A percentile compares a stretch with the other conserved stretches of the same genome.
phyloP scores from a whole-genome alignment of 768 basidiomycete genomes.

The Boletus subparvulus region DNA sequence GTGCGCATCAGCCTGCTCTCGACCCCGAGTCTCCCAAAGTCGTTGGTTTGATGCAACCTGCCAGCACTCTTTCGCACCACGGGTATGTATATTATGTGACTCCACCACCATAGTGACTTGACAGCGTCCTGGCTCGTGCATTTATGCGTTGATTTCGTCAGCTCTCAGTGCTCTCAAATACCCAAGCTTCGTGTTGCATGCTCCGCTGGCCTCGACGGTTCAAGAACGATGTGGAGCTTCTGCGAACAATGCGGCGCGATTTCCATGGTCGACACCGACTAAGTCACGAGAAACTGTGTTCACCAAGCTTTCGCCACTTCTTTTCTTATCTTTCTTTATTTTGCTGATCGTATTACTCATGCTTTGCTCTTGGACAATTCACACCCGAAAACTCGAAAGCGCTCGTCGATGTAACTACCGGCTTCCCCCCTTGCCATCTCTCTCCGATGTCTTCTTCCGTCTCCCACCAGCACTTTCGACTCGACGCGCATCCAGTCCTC shows the following conservation, averaged over 20 bases:
- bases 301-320: slow-evolving; percentile 9
- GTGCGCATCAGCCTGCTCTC: slow-evolving; percentile 59
- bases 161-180: slow-evolving; percentile 72
- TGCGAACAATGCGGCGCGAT: slow-evolving; percentile 89
- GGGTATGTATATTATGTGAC: slow-evolving; percentile 50
- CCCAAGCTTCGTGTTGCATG: slow-evolving; percentile 82
- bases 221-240: slow-evolving; percentile 80
- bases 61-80: slow-evolving; percentile 60
- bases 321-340: slow-evolving; percentile 33
- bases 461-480: slow-evolving; percentile 19
- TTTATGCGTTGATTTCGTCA: slow-evolving; percentile 26
- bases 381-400: slow-evolving; percentile 26
- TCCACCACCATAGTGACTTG: slow-evolving; percentile 6
- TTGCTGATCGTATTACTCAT: slow-evolving; percentile 32
- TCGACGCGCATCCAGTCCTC: slow-evolving; percentile 21
- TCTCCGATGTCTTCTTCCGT: slow-evolving; percentile 11
- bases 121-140: slow-evolving; percentile 14
- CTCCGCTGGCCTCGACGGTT: slow-evolving; percentile 64
- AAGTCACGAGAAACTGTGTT: slow-evolving; percentile 10
- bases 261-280: slow-evolving; percentile 82
- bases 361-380: slow-evolving; percentile 20
- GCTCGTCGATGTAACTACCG: slow-evolving; percentile 26
- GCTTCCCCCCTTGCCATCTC: slow-evolving; percentile 2
- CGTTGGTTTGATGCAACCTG: slow-evolving; percentile 70
- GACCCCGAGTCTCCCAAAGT: slow-evolving; percentile 46